Conservation (phyloP, 2,329 filamentous ascomycete species). For the Pseudogymnoascus sp. region DNA sequence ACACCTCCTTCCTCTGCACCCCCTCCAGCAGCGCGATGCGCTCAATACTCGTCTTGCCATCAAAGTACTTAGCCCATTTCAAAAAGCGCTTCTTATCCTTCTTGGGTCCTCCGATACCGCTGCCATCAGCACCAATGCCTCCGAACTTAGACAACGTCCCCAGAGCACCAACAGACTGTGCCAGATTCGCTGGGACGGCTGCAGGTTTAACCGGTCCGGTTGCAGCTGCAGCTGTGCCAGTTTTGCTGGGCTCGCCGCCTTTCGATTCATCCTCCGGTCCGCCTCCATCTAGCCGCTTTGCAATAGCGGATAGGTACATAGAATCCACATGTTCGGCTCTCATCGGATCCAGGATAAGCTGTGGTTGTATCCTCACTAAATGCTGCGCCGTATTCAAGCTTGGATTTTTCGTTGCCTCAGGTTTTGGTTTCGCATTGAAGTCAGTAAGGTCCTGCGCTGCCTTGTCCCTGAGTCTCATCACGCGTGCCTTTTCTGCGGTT, state of each 20-base stretch:
- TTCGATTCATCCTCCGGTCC: conserved; percentile 14
- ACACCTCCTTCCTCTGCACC: conserved; percentile 76
- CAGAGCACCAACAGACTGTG: neutral
- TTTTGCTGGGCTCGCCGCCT: neutral
- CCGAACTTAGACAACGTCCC: neutral
- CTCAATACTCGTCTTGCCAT: conserved; percentile 77
- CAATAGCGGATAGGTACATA: conserved; percentile 58
- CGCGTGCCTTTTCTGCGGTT: conserved; percentile 53
- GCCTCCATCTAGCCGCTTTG: conserved; percentile 36
- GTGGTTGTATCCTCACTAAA: conserved; percentile 50
- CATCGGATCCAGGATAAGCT: conserved; percentile 70
- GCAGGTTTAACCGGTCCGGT: conserved; percentile 1
- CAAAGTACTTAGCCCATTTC: conserved; percentile 74
- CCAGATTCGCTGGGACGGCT: conserved; percentile 15
- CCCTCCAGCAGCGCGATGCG: conserved; percentile 79
- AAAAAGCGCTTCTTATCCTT: conserved; percentile 59
- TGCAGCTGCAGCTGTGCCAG: neutral
- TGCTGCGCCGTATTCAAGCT: conserved; percentile 50
- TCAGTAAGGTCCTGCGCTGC: conserved; percentile 45
- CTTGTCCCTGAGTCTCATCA: conserved; percentile 50
- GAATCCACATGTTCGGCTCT: conserved; percentile 72
- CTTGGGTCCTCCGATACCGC: conserved; percentile 21
- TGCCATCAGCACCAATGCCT: neutral
- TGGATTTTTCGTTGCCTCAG: conserved; percentile 45
- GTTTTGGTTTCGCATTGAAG: conserved; percentile 29